Evolutionary conservation across 768 basidiomycete species (phyloP).

Genomic region (Terana coerulea): DNA sequence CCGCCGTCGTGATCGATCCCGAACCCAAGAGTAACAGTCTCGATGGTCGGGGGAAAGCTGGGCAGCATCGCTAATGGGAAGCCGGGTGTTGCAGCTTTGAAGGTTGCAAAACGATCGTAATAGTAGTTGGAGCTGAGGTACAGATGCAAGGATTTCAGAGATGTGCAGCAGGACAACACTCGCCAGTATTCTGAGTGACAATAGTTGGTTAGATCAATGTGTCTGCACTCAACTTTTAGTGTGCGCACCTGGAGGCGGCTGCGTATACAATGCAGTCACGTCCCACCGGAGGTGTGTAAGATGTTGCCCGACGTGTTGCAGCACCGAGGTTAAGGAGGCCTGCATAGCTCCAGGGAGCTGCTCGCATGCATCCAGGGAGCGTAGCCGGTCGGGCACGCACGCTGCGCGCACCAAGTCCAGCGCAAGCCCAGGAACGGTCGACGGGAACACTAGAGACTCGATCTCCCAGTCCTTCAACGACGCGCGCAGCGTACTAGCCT

Average conservation of each 20-base stretch:
- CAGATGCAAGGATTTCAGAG: not conserved
- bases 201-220: not conserved
- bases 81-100: not conserved
- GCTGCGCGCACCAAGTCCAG: not conserved
- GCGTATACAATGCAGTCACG: not conserved
- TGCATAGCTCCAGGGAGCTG: not conserved
- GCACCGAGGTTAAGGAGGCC: not conserved
- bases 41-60: not conserved
- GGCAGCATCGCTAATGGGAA: not conserved
- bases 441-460: not conserved
- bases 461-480: not conserved
- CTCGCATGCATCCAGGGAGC: not conserved
- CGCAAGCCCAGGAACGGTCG: not conserved
- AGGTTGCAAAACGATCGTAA: conserved; percentile 1
- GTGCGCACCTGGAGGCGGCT: not conserved
- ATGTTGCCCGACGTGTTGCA: not conserved
- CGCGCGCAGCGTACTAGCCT: not conserved
- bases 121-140: not conserved
- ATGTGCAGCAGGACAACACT: not conserved
- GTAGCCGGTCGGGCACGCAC: not conserved
- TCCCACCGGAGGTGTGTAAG: not conserved
- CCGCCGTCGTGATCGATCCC: not conserved
- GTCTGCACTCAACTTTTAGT: not conserved
- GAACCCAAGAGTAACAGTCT: not conserved
- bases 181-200: too few species aligned